Conservation (phyloP, 768 basidiomycete genomes). For the Pleurotus pulmonarius region DNA sequence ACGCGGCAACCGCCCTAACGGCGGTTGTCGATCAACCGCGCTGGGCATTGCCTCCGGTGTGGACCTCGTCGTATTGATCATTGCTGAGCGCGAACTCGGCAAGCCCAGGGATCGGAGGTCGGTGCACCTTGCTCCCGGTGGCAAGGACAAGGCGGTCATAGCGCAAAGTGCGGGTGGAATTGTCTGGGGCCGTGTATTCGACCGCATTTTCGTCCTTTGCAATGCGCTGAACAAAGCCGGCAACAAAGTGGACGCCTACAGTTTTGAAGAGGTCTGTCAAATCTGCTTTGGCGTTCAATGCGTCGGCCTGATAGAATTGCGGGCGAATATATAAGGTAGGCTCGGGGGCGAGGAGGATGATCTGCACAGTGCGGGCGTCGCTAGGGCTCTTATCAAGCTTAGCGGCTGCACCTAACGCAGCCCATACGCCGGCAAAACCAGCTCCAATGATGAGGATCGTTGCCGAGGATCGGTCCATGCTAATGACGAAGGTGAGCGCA, state of each 20-base stretch:
- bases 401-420: conserved; percentile 15
- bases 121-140: conserved; percentile 16
- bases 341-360: conserved; percentile 18
- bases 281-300: conserved; percentile 11
- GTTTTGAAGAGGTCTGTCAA: conserved; percentile 10
- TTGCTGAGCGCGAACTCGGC: conserved; percentile 13
- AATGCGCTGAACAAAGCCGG: conserved; percentile 13
- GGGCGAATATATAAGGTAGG: conserved; percentile 17
- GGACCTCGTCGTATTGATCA: conserved; percentile 14
- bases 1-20: background rate
- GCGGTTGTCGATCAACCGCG: background rate
- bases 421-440: conserved; percentile 18
- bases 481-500: too few relatives aligned
- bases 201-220: conserved; percentile 6
- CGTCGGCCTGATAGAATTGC: conserved; percentile 18
- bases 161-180: conserved; percentile 7
- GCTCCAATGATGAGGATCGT: conserved; percentile 15
- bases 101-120: conserved; percentile 13
- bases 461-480: background rate
- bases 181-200: conserved; percentile 9
- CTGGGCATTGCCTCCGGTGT: background rate
- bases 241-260: conserved; percentile 13
- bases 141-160: conserved; percentile 18
- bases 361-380: conserved; percentile 8
- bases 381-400: conserved; percentile 12